A percentile compares a stretch with the other conserved stretches of the same genome.
Evolutionary conservation across 305 asterid genomes (phyloP).

Genomic region (Petunia hybrid): DNA sequence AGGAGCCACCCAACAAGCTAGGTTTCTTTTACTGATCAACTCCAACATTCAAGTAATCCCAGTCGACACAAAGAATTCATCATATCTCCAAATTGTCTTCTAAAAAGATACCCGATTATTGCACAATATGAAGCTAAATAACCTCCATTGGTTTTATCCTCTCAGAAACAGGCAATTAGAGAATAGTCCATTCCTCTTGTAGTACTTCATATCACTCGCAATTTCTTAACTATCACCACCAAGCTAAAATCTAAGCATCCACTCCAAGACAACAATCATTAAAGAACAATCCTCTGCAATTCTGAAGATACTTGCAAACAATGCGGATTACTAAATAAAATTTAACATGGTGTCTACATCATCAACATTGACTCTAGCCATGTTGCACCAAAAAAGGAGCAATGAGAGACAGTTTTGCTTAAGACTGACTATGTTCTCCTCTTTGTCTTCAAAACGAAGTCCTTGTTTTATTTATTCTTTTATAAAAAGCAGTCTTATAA

Average conservation of each 20-base stretch:
- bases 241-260: not conserved
- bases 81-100: not conserved
- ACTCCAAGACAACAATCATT: not conserved
- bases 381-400: no score
- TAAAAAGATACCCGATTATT: not conserved
- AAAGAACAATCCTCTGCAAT: not conserved
- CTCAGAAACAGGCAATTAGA: not conserved
- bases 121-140: not conserved
- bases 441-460: no score
- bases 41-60: not conserved
- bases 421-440: no score
- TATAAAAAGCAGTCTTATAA: not conserved
- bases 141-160: not conserved
- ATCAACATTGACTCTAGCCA: no score
- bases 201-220: no score
- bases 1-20: conserved; percentile 15
- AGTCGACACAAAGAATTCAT: not conserved
- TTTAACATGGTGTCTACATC: no score
- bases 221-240: not conserved
- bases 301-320: conserved; percentile 5
- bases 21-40: not conserved
- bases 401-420: no score
- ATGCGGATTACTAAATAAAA: not conserved
- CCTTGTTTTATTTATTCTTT: no score
- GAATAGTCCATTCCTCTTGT: no score